These are phyloP conservation scores for Penicillium sp. DNA, from an alignment of 2,329 filamentous ascomycete species.

Conservation along the genomic window DNA sequence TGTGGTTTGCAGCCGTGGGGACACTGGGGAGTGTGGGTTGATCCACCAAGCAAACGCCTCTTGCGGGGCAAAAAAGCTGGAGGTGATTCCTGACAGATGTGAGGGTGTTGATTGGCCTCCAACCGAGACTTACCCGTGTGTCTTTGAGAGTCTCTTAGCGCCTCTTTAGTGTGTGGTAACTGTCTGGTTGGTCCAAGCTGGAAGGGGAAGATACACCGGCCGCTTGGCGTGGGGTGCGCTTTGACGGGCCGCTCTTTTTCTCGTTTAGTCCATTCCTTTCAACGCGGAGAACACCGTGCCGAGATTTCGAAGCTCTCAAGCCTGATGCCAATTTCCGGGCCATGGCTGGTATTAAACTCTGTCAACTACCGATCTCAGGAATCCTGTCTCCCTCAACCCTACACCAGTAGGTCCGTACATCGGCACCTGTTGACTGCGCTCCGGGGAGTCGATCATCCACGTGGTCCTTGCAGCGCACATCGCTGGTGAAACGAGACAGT, in stretches of 20 bases:
- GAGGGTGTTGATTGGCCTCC: background rate
- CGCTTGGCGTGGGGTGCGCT: conserved; percentile 12
- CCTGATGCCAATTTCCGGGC: background rate
- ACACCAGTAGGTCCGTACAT: background rate
- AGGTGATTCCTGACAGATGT: conserved; percentile 2
- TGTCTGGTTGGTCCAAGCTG: background rate
- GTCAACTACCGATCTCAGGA: conserved; percentile 1
- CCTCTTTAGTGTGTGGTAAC: too few relatives aligned
- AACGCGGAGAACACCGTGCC: background rate
- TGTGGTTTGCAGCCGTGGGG: conserved; percentile 1
- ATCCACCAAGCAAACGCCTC: background rate
- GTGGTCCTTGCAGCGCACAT: background rate
- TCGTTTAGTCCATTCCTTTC: too few relatives aligned
- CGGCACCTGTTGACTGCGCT: background rate
- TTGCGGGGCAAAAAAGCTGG: conserved; percentile 4
- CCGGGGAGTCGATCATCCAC: background rate
- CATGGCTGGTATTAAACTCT: conserved; percentile 1
- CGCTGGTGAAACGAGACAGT: background rate
- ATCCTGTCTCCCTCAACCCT: background rate
- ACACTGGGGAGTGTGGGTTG: background rate
- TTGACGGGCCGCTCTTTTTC: background rate
- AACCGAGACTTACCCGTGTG: background rate
- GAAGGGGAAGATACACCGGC: background rate
- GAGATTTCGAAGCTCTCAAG: background rate
- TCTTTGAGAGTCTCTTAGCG: too few relatives aligned